A percentile compares a stretch with the other conserved stretches of the same genome.
These are phyloP conservation scores for Oenanthe sinensis DNA, from an alignment of 129 eudicot genomes.

Conservation along the genomic window DNA sequence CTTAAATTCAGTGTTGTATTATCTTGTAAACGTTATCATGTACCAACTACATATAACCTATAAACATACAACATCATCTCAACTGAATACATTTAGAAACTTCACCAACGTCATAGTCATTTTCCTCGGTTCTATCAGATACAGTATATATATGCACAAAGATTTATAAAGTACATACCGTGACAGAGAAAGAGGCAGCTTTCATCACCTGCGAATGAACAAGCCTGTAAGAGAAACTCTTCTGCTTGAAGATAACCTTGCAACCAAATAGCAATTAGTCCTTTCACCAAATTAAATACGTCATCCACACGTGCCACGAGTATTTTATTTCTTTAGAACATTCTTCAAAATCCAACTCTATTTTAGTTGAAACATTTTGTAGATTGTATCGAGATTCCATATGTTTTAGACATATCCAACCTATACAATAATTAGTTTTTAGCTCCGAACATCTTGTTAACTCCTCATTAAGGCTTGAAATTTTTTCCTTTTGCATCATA, in stretches of 20 bases:
- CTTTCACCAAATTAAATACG: slow-evolving; percentile 56
- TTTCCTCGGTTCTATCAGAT: neutral
- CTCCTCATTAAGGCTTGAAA: slow-evolving; percentile 34
- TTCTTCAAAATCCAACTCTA: slow-evolving; percentile 48
- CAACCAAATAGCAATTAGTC: slow-evolving; percentile 45
- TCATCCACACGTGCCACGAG: slow-evolving; percentile 69
- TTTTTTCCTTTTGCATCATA: slow-evolving; percentile 49
- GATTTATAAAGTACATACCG: slow-evolving; percentile 36
- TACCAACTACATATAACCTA: no score
- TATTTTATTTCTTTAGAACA: slow-evolving; percentile 49
- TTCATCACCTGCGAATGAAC: slow-evolving; percentile 54
- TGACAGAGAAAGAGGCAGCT: slow-evolving; percentile 73
- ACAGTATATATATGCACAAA: neutral
- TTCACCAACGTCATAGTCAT: no score
- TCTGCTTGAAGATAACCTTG: slow-evolving; percentile 59
- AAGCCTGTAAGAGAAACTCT: slow-evolving; percentile 59
- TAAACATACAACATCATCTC: no score
- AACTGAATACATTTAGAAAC: no score
- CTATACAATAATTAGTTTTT: slow-evolving; percentile 55
- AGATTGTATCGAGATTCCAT: slow-evolving; percentile 44
- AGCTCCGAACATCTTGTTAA: slow-evolving; percentile 53
- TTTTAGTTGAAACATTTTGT: slow-evolving; percentile 25
- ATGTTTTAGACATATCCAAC: slow-evolving; percentile 64
- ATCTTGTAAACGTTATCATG: no score
- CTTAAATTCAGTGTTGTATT: no score